Conservation (phyloP, 169 alveolate species). For the Plasmodium sp. region DNA sequence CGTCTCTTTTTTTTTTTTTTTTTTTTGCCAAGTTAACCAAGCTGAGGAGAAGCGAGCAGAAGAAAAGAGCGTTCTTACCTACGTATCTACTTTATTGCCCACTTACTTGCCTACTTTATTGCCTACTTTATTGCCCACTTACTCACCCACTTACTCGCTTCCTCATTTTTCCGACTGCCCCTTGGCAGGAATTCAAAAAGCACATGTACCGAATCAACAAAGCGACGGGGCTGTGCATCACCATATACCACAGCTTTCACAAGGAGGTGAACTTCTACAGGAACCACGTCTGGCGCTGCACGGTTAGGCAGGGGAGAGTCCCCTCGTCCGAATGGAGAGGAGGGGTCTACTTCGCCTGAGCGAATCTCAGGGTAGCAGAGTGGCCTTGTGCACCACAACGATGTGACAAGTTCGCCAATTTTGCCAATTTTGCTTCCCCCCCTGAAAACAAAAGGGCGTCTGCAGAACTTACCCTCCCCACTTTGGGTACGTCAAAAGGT, state of each 20-base stretch:
- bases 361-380: background rate
- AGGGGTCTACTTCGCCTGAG: background rate
- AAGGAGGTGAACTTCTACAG: slow-evolving; percentile 94
- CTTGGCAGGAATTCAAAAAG: slow-evolving; percentile 86
- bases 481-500: slow-evolving; percentile 93
- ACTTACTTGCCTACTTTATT: background rate
- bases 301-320: slow-evolving; percentile 75
- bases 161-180: background rate
- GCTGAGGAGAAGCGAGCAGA: background rate
- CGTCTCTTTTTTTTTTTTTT: background rate
- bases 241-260: slow-evolving; percentile 92
- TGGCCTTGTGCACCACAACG: background rate
- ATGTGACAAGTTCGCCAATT: background rate
- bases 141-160: background rate
- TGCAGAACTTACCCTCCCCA: slow-evolving; percentile 93
- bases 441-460: slow-evolving; percentile 85
- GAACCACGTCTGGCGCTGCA: slow-evolving; percentile 95
- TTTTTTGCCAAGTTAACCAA: background rate
- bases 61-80: background rate
- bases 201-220: slow-evolving; percentile 92
- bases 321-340: background rate
- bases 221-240: slow-evolving; percentile 91
- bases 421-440: background rate
- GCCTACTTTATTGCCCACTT: too few species aligned
- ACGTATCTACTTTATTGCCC: background rate